Base-by-base conservation (phyloP, 2,329 filamentous ascomycete species). In the Colletotrichum liriopes region DNA sequence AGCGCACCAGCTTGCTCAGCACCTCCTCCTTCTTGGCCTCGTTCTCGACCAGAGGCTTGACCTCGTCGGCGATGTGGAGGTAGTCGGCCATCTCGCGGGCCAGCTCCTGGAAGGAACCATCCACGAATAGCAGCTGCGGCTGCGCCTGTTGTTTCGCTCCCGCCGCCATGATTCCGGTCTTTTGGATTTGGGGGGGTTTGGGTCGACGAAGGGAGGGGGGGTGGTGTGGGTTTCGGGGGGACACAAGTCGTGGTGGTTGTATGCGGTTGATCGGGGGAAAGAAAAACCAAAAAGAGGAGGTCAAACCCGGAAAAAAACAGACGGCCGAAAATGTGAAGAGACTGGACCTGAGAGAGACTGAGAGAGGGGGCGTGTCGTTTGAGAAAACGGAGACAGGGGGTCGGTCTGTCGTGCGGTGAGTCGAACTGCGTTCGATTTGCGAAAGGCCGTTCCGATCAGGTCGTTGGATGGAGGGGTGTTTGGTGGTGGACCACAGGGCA, bases 61-160 rank as follows among this genome's bases (percentile, higher is more conserved):
- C 87, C 76, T 94, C 93, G 79, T 93, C 93, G 82, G 95, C 90
- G 78, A 92, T 88, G 84, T 97, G 94, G 82, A 99, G 88, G 86
- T 97, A 98, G 79, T 95, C 93, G 83, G 96, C 95, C 87, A 99
- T 93, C 87, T 99, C 96, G 84, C 94, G 92, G 79, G 93, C 92
- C 81, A 98, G 92, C 86, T 98, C 96, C 83, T 95, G 92, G 84
- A 98, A 98, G 79, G 91, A 90, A 83, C 96, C 96, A 88, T 99
- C 96, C 84, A 99, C 90, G 80, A 93, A 93, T 82, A 92, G 87
- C 79, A 90, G 86, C 84, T 91, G 87, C 70, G 88, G 88, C 81
- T 87, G 86, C 80, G 83, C 81, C 80, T 85, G 78, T 77, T 80
- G 80, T 76, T 81, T 84, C 75, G 81, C 66, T 69, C 75, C 74